phyloP scores from a whole-genome alignment of 441 rosid species.

The Corymbia calophylla region DNA sequence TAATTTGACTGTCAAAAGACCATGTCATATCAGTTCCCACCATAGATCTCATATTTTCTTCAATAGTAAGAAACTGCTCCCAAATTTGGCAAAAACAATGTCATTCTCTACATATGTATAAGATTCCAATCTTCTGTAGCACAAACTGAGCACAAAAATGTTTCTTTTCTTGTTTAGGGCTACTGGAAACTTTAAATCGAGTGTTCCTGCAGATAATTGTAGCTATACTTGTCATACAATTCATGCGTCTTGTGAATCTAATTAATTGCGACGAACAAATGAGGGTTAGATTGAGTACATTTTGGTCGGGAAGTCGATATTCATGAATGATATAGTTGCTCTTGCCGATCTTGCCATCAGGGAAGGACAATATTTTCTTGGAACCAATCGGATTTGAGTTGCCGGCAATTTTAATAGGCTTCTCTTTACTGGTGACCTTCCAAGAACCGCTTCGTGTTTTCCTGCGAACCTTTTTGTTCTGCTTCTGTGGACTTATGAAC shows the following conservation, averaged over 20 bases:
- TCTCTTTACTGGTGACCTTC: not conserved
- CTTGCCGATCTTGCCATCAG: not conserved
- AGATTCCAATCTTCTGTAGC: not conserved
- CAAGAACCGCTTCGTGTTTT: not conserved
- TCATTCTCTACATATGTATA: not conserved
- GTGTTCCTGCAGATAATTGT: not conserved
- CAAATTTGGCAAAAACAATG: not conserved
- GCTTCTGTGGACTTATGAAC: not conserved
- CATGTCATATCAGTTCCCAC: not conserved
- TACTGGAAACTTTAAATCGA: not conserved
- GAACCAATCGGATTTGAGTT: fast-evolving
- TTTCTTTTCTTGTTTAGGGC: not conserved
- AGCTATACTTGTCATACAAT: not conserved
- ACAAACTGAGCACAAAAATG: not conserved
- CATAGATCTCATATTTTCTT: not conserved
- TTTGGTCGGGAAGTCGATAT: too few relatives aligned
- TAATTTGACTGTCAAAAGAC: too few relatives aligned
- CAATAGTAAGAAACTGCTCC: not conserved
- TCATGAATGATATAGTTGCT: too few relatives aligned
- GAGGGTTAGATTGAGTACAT: too few relatives aligned
- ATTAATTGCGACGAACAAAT: too few relatives aligned
- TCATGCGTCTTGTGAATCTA: not conserved
- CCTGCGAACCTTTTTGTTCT: not conserved
- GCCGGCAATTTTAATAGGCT: not conserved
- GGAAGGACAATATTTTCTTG: not conserved